A percentile compares a stretch with the other conserved stretches of the same genome.
These are phyloP conservation scores for Hymenoscyphus repandus DNA, from an alignment of 2,329 filamentous ascomycete genomes.

Conservation along the genomic window DNA sequence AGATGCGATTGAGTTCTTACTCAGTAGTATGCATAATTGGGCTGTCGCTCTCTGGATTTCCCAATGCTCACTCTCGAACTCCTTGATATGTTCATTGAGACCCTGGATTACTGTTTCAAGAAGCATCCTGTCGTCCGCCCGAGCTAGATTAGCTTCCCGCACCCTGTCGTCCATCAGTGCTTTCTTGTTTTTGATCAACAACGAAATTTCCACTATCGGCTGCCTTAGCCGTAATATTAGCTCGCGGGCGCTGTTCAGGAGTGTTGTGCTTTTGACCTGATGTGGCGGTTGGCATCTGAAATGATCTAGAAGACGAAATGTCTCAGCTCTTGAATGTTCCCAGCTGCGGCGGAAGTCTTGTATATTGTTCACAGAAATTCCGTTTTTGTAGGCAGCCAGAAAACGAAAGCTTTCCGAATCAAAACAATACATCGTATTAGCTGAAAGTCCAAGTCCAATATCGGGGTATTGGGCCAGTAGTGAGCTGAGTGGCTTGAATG, in stretches of 20 bases:
- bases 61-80: not conserved
- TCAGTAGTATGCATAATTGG: not conserved
- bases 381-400: constrained; percentile 34
- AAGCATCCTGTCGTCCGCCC: not conserved
- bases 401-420: constrained; percentile 41
- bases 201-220: not conserved
- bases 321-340: not conserved
- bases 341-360: constrained; percentile 30
- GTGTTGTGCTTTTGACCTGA: not conserved
- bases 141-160: not conserved
- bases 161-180: not conserved
- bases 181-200: not conserved
- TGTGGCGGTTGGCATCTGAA: not conserved
- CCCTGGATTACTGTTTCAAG: not conserved
- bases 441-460: constrained; percentile 28
- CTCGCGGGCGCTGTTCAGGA: not conserved
- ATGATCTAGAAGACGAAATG: not conserved
- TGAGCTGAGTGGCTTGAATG: constrained; percentile 31
- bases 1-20: not conserved
- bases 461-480: constrained; percentile 30
- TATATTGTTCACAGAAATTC: constrained; percentile 27
- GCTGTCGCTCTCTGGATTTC: not conserved
- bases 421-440: constrained; percentile 36
- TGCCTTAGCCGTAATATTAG: not conserved
- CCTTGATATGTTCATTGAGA: not conserved